These are phyloP conservation scores for Epichloe bromicola DNA, from an alignment of 2,329 filamentous ascomycete genomes.

Conservation along the genomic window DNA sequence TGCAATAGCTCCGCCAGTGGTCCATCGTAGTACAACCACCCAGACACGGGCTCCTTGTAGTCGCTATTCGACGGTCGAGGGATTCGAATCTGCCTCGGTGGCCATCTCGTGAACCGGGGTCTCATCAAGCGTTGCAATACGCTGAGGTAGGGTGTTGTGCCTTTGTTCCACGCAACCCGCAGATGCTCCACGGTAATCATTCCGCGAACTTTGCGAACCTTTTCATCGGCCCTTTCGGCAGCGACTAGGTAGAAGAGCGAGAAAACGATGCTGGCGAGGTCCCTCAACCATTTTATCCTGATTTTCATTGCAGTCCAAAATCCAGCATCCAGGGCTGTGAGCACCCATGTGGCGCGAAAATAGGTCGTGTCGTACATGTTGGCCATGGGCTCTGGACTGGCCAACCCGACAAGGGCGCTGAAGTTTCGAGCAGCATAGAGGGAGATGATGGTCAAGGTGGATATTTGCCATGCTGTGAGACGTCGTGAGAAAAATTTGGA, in stretches of 20 bases:
- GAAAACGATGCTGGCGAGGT: slow-evolving; percentile 73
- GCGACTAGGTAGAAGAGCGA: slow-evolving; percentile 84
- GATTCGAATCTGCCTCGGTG: slow-evolving; percentile 72
- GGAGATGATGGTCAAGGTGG: slow-evolving; percentile 75
- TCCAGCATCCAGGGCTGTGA: slow-evolving; percentile 86
- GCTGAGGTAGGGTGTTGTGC: slow-evolving; percentile 71
- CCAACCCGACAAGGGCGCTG: slow-evolving; percentile 78
- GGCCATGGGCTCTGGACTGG: slow-evolving; percentile 83
- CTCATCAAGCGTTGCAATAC: slow-evolving; percentile 61
- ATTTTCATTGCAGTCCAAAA: slow-evolving; percentile 99
- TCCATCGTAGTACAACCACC: slow-evolving; percentile 91
- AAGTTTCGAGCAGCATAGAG: slow-evolving; percentile 90
- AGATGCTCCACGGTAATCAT: slow-evolving; percentile 84
- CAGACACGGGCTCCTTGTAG: slow-evolving; percentile 70
- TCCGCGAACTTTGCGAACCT: slow-evolving; percentile 79
- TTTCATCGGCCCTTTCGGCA: slow-evolving; percentile 90
- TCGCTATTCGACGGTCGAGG: slow-evolving; percentile 66
- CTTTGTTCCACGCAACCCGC: slow-evolving; percentile 90
- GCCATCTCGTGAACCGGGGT: slow-evolving; percentile 68
- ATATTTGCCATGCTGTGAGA: slow-evolving; percentile 79
- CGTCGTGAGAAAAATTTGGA: slow-evolving; percentile 57
- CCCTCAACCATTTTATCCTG: slow-evolving; percentile 61
- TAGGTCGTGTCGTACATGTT: slow-evolving; percentile 89
- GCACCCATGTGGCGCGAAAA: slow-evolving; percentile 93
- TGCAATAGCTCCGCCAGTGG: slow-evolving; percentile 63